These are phyloP conservation scores for Argentina anserina DNA, from an alignment of 306 rosid species.

Conservation along the genomic window DNA sequence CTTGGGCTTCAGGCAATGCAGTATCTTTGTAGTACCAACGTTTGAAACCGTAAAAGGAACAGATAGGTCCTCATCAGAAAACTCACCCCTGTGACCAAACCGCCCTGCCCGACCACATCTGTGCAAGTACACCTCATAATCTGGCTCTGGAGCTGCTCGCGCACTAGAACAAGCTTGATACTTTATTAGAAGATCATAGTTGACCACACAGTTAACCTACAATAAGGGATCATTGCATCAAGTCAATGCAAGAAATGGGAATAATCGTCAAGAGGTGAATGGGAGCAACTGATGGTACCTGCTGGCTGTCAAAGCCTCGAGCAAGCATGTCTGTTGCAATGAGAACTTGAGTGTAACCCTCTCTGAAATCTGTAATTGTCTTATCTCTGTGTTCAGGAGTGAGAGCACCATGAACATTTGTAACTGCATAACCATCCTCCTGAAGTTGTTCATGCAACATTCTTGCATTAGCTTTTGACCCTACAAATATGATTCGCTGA, in stretches of 20 bases:
- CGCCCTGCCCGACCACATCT: conserved; percentile 70
- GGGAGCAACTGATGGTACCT: conserved; percentile 30
- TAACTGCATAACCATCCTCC: conserved; percentile 51
- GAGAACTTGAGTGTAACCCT: conserved; percentile 57
- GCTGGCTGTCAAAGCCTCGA: conserved; percentile 68
- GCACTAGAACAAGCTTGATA: conserved; percentile 1
- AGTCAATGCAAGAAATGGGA: background rate
- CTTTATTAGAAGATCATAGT: conserved; percentile 61
- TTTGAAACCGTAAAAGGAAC: no score
- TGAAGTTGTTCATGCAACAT: conserved; percentile 45
- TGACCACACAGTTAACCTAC: conserved; percentile 65
- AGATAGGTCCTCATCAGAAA: no score
- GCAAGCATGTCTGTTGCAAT: conserved; percentile 60
- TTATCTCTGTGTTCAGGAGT: conserved; percentile 51
- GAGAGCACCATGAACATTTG: conserved; percentile 56
- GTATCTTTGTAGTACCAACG: background rate
- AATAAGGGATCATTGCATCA: conserved; percentile 6
- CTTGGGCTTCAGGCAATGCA: background rate
- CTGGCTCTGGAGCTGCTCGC: conserved; percentile 34
- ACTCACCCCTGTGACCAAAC: conserved; percentile 58
- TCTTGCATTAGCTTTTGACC: conserved; percentile 51
- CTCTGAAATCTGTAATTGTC: conserved; percentile 63
- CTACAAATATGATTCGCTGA: conserved; percentile 63
- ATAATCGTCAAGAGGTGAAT: background rate
- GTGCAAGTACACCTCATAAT: conserved; percentile 64